Base-by-base conservation (phyloP, 176 grass and related monocot species). In the Avena eriantha region DNA sequence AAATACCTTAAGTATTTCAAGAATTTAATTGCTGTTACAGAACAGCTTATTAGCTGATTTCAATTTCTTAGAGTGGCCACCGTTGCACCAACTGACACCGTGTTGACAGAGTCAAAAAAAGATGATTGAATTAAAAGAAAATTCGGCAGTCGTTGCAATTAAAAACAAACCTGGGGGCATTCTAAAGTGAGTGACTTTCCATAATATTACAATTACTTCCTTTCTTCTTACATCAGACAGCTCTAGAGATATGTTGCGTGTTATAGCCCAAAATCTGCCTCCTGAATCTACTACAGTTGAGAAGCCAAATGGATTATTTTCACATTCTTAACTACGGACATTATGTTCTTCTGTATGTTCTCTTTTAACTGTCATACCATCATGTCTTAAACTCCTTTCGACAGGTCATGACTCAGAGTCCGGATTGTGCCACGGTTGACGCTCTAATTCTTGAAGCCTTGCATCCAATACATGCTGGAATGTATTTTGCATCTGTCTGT, bases 351-450 rank as follows among this genome's bases (percentile, higher is more conserved):
- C 21, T 49, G 6, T n/a, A 50, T 36, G 29, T 39, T 55, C 33
- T 63, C 2, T 65, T 65, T 67, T 8, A 75, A 57, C 24, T 80
- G 73, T 47, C 15, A 47, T 19, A 4, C 3, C 15, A 67, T 64
- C 14, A 80, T 80, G 31, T 36, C 54, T 84, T 41, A 51, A 88
- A 84, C 29, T 91, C 69, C 58, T 89, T 87, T 87, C n/a, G 29
- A 56, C 89, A 96, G 92, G 93, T 98, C 71, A 98, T 98, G 96
- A 98, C 96, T 41, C 87, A 91, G 90, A 96, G 90, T 86, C 96
- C 96, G 84, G 90, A 98, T 90, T 98, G 93, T 88, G 93, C 86
- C 21, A 94, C 90, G 10, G 39, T 96, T 82, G 90, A 98, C 82
- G 94, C 83, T 35, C 82, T 92, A 86, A 98, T 98, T 80, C 90